Conservation (phyloP, 164 flowering plant species). For the Hamamelis virginiana region DNA sequence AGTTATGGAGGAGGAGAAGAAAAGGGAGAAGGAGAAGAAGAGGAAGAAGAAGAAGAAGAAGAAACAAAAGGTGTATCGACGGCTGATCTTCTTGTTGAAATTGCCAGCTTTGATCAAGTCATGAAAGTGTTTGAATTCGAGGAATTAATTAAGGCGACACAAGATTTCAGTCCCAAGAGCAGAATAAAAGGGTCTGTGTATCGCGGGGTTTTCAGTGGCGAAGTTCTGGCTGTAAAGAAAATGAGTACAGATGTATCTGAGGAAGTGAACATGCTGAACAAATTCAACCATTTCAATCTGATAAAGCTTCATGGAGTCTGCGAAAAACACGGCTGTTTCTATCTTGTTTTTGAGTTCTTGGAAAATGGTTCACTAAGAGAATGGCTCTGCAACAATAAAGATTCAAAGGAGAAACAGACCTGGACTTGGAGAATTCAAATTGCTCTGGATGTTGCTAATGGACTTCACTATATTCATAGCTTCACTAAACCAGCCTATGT, state of each 20-base stretch:
- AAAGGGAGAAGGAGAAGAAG: too few species aligned
- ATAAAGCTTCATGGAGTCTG: constrained; percentile 55
- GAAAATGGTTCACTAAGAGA: constrained; percentile 55
- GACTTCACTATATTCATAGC: constrained; percentile 67
- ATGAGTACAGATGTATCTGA: constrained; percentile 36
- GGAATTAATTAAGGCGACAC: constrained; percentile 48
- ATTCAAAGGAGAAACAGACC: constrained; percentile 13
- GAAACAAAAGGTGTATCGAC: constrained; percentile 22
- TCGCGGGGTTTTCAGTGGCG: constrained; percentile 36
- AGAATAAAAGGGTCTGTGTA: constrained; percentile 53
- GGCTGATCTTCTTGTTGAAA: constrained; percentile 30
- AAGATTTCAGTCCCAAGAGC: constrained; percentile 41
- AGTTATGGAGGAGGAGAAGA: neutral
- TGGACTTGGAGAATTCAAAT: constrained; percentile 58
- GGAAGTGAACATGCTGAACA: constrained; percentile 50
- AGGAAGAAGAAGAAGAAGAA: neutral
- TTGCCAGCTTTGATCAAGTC: constrained; percentile 34
- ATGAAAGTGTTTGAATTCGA: constrained; percentile 35
- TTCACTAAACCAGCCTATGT: constrained; percentile 52
- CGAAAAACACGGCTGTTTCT: constrained; percentile 30
- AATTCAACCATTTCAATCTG: constrained; percentile 67
- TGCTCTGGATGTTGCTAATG: constrained; percentile 66
- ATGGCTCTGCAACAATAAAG: constrained; percentile 36
- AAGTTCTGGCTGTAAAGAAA: constrained; percentile 47
- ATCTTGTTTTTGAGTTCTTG: constrained; percentile 60